Evolutionary conservation across 352 stramenopile genomes (phyloP).

Genomic region (Achlya hypogyna): DNA sequence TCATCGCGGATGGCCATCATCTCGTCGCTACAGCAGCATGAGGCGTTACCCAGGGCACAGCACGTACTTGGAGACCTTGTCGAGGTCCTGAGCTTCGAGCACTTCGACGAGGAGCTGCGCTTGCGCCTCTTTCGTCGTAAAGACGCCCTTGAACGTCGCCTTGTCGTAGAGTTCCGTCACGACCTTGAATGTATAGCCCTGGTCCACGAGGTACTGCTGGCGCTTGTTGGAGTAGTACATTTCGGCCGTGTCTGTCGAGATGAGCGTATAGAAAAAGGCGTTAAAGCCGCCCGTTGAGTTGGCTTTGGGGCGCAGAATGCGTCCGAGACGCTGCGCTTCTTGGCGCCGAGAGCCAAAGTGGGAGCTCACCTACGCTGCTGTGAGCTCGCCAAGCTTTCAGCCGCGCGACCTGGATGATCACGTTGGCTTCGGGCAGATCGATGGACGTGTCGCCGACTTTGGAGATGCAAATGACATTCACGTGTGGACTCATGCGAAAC

Average conservation of each 20-base stretch:
- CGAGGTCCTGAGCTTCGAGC: conserved; percentile 59
- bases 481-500: conserved; percentile 73
- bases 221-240: conserved; percentile 99
- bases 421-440: conserved; percentile 98
- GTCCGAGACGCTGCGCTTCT: conserved; percentile 98
- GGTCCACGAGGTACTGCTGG: conserved; percentile 99
- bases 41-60: not conserved
- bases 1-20: conserved; percentile 76
- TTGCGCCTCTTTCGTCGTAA: conserved; percentile 72
- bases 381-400: not conserved
- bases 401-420: conserved; percentile 93
- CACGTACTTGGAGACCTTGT: conserved; percentile 49
- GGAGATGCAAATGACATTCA: conserved; percentile 88
- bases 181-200: conserved; percentile 99
- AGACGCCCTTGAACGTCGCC: conserved; percentile 66
- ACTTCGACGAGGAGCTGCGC: conserved; percentile 68
- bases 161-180: conserved; percentile 90
- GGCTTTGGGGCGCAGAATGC: conserved; percentile 97
- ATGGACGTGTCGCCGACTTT: conserved; percentile 99
- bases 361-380: conserved; percentile 61
- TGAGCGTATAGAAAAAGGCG: conserved; percentile 99
- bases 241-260: conserved; percentile 98
- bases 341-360: conserved; percentile 98
- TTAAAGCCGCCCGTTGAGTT: conserved; percentile 96
- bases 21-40: conserved; percentile 31